Conservation (phyloP, 495 filamentous ascomycete genomes). For the Diplogelasinospora grovesii region DNA sequence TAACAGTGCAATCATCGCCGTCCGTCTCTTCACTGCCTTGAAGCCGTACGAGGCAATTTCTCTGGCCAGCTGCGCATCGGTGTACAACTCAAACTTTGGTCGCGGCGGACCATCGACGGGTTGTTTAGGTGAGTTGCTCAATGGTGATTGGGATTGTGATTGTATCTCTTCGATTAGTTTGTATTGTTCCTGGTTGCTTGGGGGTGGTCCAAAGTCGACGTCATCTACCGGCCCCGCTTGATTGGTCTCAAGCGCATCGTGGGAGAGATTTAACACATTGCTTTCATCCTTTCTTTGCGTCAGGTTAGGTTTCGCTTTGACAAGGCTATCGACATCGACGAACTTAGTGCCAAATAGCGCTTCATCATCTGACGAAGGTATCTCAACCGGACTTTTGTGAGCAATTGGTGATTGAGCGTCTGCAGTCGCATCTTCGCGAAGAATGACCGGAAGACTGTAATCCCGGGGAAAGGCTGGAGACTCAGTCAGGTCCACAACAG, state of each 20-base stretch:
- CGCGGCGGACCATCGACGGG: slow-evolving; percentile 13
- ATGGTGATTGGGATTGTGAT: slow-evolving; percentile 11
- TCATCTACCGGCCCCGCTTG: no score
- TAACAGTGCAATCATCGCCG: slow-evolving; percentile 64
- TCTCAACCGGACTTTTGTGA: slow-evolving; percentile 4
- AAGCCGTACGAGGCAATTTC: slow-evolving; percentile 63
- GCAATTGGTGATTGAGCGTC: neutral
- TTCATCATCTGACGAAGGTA: slow-evolving; percentile 12
- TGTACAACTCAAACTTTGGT: slow-evolving; percentile 59
- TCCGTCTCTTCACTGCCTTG: slow-evolving; percentile 64
- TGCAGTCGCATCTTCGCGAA: neutral
- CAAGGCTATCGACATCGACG: no score
- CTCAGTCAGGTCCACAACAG: slow-evolving; percentile 51
- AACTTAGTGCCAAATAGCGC: slow-evolving; percentile 2
- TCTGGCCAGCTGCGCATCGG: slow-evolving; percentile 55
- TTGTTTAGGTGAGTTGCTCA: slow-evolving; percentile 4
- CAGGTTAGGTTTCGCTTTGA: no score
- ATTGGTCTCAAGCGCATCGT: no score
- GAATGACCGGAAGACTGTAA: neutral
- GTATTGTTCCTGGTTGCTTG: slow-evolving; percentile 27
- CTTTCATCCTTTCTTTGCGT: no score
- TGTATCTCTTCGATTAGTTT: slow-evolving; percentile 15
- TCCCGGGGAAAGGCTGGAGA: slow-evolving; percentile 24
- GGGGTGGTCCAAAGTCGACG: slow-evolving; percentile 22
- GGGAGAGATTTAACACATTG: no score